Base-by-base conservation (phyloP, 257 asterid species). In the Solanum pimpinellifolium region DNA sequence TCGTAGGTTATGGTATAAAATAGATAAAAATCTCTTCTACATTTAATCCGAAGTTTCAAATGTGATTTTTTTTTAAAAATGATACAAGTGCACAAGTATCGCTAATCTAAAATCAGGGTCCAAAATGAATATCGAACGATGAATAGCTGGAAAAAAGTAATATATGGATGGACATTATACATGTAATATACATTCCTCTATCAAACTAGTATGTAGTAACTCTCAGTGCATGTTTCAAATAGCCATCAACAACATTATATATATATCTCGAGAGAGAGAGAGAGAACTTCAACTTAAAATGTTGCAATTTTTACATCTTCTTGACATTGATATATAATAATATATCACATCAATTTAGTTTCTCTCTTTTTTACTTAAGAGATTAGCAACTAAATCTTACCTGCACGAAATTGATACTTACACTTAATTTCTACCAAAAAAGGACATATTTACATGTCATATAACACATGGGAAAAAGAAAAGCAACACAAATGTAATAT, bases 321-420 rank as follows among this genome's bases (percentile, higher is more conserved):
- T 68, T 85, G 88, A 89, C 85, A 84, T 18, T 69, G 89, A 89
- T 69, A 70, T 23, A 29, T 25, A 25, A 52, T 47, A 65, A 49
- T 9, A 44, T 52, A 39, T 49, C 80, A 84, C 87, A 84, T 84
- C 87, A 84, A 84, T 65, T 84, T 84, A 84, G 87, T 66, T 84
- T 84, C 78, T 74, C 65, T 41, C 56, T 16, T 73, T 42, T 62
- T 78, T 65, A 85, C 75, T 74, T 41, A 69, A 88, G 75, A 88
- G 70, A 44, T 39, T 70, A 23, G 70, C 85, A 52, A 69, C n/a
- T 11, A 52, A 46, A 42, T 77, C 77, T 39, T 87, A 70, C 85
- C 89, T 73, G 68, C 68, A 85, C 49, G 39, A 14, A 69, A 69
- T 66, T 31, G 77, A 70, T 86, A 59, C 80, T 39, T 78, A 25